Base-by-base conservation (phyloP, 176 grass and related monocot species). In the Lolium rigidum region DNA sequence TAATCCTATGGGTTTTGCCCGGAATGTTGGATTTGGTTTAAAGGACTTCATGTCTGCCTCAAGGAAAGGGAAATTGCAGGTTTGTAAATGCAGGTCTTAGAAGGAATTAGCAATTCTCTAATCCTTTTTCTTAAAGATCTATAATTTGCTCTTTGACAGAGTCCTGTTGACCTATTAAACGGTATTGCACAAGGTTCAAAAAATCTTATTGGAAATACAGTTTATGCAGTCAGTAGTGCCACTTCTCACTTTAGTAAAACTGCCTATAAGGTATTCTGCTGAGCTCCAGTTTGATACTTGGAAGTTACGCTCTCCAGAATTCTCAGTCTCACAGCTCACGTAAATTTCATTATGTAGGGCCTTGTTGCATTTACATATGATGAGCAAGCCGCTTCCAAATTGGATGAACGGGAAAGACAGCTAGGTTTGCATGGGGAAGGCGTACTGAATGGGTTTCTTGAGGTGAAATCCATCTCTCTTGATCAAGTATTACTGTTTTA, bases 161-260 rank as follows among this genome's bases (percentile, higher is more conserved):
- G 80, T 79, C 84, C 96, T 3, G 82, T 86, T 86, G 91, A 90
- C 81, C 78, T 98, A 89, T 80, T 98, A 74, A 95, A 77, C 20
- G 86, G 96, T 59, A 91, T 98, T 81, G 90, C 92, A 67, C 91
- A 95, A 89, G 96, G 96, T 92, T 98, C 96, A 80, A 95, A 91
- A 92, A 95, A 90, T 87, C 93, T 98, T 84, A 74, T 95, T 82
- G 90, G 88, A 49, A 98, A 90, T 81, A 98, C 96, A 56, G 85
- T 98, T 78, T 98, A 94, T 88, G 96, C 96, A 28, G 86, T 98
- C 74, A 95, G 93, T 76, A 98, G 91, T 25, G 92, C 93, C 76
- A 98, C 96, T 77, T 95, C 90, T 70, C 96, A 98, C 76, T 98
- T 95, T 47, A 98, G 91, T 89, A 98, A 98, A 95, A 93, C 92